Percentiles rank a stretch among this genome's conserved stretches.
phyloP scores from a whole-genome alignment of 306 rosid genomes.

The Lathyrus tuberosus region DNA sequence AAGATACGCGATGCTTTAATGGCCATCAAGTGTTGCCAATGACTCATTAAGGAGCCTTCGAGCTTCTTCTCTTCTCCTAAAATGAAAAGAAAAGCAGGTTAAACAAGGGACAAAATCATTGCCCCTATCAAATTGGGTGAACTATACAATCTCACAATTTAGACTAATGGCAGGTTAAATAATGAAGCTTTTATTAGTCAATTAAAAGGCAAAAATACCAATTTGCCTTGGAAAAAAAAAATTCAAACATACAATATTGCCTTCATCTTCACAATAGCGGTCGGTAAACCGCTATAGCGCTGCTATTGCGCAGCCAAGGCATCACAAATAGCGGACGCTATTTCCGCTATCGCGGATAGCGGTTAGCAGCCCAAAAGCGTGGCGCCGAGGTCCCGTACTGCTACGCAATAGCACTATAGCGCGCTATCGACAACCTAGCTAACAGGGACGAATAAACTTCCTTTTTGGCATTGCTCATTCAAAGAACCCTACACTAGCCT shows the following conservation, averaged over 20 bases:
- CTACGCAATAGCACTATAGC: no score
- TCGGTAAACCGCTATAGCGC: no score
- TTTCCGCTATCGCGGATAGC: no score
- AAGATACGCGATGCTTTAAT: slow-evolving; percentile 33
- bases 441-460: not conserved
- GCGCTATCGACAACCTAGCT: not conserved
- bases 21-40: slow-evolving; percentile 65
- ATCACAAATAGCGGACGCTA: no score
- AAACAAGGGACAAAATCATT: not conserved
- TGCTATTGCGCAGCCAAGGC: no score
- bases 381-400: no score
- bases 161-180: not conserved
- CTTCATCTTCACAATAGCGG: no score
- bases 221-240: no score
- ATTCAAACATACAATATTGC: no score
- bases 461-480: not conserved
- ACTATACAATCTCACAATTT: not conserved
- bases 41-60: slow-evolving; percentile 76
- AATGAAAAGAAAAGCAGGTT: slow-evolving; percentile 8
- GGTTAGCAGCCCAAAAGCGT: no score
- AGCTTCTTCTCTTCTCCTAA: slow-evolving; percentile 91
- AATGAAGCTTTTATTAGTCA: no score
- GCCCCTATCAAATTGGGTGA: not conserved
- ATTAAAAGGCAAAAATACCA: no score
- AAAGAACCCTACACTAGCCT: not conserved